These are phyloP conservation scores for Pisolithus microcarpus DNA, from an alignment of 768 basidiomycete species.

Conservation along the genomic window DNA sequence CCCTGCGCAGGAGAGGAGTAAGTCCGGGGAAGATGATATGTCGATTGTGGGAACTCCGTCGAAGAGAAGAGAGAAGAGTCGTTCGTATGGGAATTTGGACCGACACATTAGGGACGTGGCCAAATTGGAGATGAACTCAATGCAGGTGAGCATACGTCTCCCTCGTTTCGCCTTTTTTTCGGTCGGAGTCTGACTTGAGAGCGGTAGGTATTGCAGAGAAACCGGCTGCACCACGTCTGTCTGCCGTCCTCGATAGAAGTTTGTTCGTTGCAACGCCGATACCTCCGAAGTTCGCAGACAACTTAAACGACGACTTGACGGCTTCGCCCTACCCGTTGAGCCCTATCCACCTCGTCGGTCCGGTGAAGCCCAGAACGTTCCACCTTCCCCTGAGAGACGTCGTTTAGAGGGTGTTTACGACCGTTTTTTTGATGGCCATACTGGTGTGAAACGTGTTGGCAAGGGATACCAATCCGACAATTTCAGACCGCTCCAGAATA, in stretches of 20 bases:
- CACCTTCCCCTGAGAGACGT: slow-evolving; percentile 52
- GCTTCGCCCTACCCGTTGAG: slow-evolving; percentile 57
- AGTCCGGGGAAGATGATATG: slow-evolving; percentile 22
- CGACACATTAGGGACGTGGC: slow-evolving; percentile 62
- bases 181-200: background rate
- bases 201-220: slow-evolving; percentile 28
- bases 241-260: slow-evolving; percentile 60
- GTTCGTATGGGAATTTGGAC: slow-evolving; percentile 58
- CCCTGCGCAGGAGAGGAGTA: slow-evolving; percentile 34
- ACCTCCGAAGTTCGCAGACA: slow-evolving; percentile 31
- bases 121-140: slow-evolving; percentile 55
- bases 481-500: slow-evolving; percentile 35
- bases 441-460: slow-evolving; percentile 72
- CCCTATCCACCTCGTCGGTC: slow-evolving; percentile 51
- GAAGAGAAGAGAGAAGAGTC: slow-evolving; percentile 59
- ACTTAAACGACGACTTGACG: slow-evolving; percentile 40
- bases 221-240: slow-evolving; percentile 47
- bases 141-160: slow-evolving; percentile 39
- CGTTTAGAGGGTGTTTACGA: slow-evolving; percentile 74
- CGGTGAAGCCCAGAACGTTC: slow-evolving; percentile 21
- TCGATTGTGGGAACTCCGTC: slow-evolving; percentile 45
- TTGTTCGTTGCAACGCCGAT: slow-evolving; percentile 56
- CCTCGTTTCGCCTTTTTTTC: background rate
- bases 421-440: slow-evolving; percentile 73
- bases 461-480: slow-evolving; percentile 77